Evolutionary conservation across 2,329 filamentous ascomycete species (phyloP).

Genomic region (Paraphoma chrysanthemicola): DNA sequence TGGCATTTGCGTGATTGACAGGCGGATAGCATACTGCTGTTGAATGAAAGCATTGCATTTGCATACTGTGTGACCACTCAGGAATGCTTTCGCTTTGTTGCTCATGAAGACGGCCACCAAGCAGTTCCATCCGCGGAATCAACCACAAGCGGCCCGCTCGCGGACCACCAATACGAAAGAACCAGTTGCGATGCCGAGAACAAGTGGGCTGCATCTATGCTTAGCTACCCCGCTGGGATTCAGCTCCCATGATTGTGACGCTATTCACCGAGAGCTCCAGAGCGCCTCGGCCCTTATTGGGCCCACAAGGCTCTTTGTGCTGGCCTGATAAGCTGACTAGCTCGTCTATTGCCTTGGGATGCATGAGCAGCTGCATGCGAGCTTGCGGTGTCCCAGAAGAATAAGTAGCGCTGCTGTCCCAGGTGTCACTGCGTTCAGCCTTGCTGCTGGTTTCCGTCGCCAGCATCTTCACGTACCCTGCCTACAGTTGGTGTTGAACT

Average conservation of each 20-base stretch:
- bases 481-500: slow-evolving; percentile 3
- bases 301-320: slow-evolving; percentile 6
- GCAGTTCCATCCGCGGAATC: not conserved
- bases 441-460: slow-evolving; percentile 12
- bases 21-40: not conserved
- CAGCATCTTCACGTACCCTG: slow-evolving; percentile 8
- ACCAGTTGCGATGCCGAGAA: not conserved
- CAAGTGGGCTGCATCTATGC: slow-evolving; percentile 1
- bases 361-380: slow-evolving; percentile 17
- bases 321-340: slow-evolving; percentile 5
- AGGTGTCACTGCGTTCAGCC: slow-evolving; percentile 10
- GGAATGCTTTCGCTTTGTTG: slow-evolving; percentile 1
- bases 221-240: slow-evolving; percentile 11
- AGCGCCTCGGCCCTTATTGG: not conserved
- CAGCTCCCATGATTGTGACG: not conserved
- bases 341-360: not conserved
- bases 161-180: not conserved
- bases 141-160: slow-evolving; percentile 1
- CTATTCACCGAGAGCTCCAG: not conserved
- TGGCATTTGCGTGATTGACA: not conserved
- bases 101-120: not conserved
- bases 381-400: slow-evolving; percentile 7
- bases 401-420: slow-evolving; percentile 19
- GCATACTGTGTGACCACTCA: not conserved
- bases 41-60: not conserved